These are phyloP conservation scores for Sicyos edulis DNA, from an alignment of 306 rosid species.

Conservation along the genomic window DNA sequence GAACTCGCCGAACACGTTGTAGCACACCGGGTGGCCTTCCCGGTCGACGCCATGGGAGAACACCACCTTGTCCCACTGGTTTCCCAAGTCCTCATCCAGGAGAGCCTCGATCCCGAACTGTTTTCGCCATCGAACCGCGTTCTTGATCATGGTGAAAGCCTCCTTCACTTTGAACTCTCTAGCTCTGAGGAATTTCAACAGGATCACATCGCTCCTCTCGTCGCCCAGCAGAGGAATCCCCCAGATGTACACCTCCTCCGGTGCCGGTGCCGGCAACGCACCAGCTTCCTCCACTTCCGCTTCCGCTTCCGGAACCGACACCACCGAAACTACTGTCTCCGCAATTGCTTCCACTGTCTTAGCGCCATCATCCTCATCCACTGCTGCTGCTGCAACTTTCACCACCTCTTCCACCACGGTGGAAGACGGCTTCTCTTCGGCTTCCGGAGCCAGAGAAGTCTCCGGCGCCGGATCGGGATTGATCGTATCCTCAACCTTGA, in stretches of 20 bases:
- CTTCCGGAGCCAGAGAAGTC: neutral
- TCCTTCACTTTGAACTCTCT: constrained; percentile 84
- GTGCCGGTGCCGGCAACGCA: constrained; percentile 25
- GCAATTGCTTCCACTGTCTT: constrained; percentile 67
- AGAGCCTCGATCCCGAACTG: constrained; percentile 57
- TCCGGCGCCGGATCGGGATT: neutral
- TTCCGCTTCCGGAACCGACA: constrained; percentile 22
- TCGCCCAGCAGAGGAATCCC: constrained; percentile 71
- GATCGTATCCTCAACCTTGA: constrained; percentile 5
- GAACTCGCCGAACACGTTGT: constrained; percentile 49
- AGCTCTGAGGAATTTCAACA: constrained; percentile 72
- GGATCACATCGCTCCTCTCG: constrained; percentile 68
- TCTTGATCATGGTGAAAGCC: constrained; percentile 72
- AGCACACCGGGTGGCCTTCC: constrained; percentile 55
- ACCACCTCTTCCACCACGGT: no score
- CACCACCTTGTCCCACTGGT: constrained; percentile 42
- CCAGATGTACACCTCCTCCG: constrained; percentile 49
- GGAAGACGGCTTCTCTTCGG: neutral
- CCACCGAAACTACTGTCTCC: constrained; percentile 46
- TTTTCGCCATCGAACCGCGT: constrained; percentile 68
- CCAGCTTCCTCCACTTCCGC: neutral
- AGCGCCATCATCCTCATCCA: constrained; percentile 36
- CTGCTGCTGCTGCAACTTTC: constrained; percentile 30
- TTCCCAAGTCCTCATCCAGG: constrained; percentile 39
- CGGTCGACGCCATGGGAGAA: constrained; percentile 45